Evolutionary conservation across 2,329 filamentous ascomycete species (phyloP).

Genomic region (Hypoxylon sp.): DNA sequence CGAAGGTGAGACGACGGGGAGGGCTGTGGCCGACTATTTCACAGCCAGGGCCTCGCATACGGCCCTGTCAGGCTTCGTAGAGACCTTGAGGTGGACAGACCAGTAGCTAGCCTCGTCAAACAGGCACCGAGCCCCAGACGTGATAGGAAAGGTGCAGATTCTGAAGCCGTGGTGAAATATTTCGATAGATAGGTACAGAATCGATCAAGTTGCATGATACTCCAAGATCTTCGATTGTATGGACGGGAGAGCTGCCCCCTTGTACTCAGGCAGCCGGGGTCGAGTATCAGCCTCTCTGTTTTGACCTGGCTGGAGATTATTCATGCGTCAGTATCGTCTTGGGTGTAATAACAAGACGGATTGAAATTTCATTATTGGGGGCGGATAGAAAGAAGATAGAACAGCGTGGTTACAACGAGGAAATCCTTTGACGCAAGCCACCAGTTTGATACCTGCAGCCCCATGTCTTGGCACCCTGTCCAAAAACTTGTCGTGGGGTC

Average conservation of each 20-base stretch:
- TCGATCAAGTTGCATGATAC: neutral
- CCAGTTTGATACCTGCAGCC: conserved; percentile 10
- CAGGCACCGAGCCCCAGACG: neutral
- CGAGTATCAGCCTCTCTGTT: too few relatives aligned
- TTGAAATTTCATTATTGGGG: neutral
- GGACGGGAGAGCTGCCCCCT: neutral
- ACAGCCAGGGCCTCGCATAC: neutral
- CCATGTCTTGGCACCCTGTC: conserved; percentile 17
- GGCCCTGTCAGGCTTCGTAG: neutral
- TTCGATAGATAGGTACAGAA: neutral
- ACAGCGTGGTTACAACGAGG: too few relatives aligned
- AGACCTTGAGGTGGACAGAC: neutral
- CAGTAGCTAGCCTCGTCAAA: neutral
- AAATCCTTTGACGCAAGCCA: neutral
- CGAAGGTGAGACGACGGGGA: conserved; percentile 37
- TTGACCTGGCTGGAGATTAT: too few relatives aligned
- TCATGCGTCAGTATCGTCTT: neutral
- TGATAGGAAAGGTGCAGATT: neutral
- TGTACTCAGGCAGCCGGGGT: neutral
- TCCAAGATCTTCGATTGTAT: neutral
- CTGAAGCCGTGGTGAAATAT: neutral
- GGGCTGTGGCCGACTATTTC: neutral
- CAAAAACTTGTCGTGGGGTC: neutral
- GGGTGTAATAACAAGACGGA: neutral
- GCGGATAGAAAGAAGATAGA: neutral